Percentiles rank a stretch among this genome's conserved stretches.
Evolutionary conservation across 2,329 filamentous ascomycete species (phyloP).

Genomic region (Leptodontidium sp.): DNA sequence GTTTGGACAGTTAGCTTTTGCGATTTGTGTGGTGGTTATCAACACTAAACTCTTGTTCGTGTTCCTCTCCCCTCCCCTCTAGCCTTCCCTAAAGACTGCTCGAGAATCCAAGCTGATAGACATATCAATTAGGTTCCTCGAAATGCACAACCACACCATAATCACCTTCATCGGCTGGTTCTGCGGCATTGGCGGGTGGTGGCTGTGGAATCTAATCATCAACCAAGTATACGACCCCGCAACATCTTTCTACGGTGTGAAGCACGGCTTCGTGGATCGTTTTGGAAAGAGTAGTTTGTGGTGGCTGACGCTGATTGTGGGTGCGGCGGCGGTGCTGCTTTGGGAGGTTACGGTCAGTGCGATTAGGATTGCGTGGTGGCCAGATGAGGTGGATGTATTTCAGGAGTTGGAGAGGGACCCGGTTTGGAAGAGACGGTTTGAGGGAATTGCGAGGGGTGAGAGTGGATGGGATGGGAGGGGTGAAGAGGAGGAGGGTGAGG

Average conservation of each 20-base stretch:
- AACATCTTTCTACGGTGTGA: constrained; percentile 71
- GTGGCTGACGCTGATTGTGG: constrained; percentile 77
- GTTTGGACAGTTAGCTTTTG: constrained; percentile 75
- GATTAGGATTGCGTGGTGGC: constrained; percentile 72
- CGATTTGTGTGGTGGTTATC: constrained; percentile 74
- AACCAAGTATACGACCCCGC: constrained; percentile 60
- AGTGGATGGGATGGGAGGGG: constrained; percentile 7
- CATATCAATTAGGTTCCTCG: constrained; percentile 64
- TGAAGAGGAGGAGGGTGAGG: neutral
- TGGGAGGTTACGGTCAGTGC: constrained; percentile 75
- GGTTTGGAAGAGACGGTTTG: constrained; percentile 22
- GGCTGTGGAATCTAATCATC: constrained; percentile 84
- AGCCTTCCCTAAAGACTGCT: neutral
- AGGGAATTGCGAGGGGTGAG: constrained; percentile 22
- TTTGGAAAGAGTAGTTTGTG: constrained; percentile 77
- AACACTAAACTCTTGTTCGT: constrained; percentile 76
- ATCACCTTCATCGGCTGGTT: constrained; percentile 65
- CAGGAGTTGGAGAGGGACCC: constrained; percentile 71
- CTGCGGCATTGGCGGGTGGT: constrained; percentile 76
- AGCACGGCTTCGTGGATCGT: constrained; percentile 68
- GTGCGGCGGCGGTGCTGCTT: constrained; percentile 66
- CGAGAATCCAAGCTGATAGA: constrained; percentile 44
- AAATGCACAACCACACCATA: constrained; percentile 78
- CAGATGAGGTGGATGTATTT: constrained; percentile 82
- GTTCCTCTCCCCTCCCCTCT: constrained; percentile 17